These are phyloP conservation scores for Falciphora oryzae DNA, from an alignment of 2,329 filamentous ascomycete genomes.

Conservation along the genomic window DNA sequence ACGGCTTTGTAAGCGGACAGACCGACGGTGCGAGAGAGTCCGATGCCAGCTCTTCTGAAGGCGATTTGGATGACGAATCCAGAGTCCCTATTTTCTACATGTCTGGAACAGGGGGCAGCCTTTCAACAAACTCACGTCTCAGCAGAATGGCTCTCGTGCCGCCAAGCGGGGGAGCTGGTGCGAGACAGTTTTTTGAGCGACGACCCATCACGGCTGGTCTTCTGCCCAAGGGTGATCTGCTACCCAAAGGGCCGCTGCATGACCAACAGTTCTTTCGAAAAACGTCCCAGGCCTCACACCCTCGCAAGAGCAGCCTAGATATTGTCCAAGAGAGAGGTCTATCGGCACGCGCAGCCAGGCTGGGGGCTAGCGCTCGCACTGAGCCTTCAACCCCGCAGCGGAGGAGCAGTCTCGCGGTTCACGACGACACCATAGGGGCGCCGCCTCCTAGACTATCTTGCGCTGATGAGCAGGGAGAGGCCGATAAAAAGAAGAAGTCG, in stretches of 20 bases:
- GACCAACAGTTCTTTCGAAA: neutral
- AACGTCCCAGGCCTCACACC: neutral
- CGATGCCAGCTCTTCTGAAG: neutral
- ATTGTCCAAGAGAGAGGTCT: conserved; percentile 3
- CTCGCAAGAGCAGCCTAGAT: conserved; percentile 2
- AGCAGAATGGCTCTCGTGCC: conserved; percentile 8
- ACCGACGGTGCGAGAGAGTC: neutral
- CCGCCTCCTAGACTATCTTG: neutral
- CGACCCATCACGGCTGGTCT: neutral
- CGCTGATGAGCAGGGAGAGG: neutral
- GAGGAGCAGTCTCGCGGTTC: neutral
- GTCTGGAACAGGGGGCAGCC: neutral
- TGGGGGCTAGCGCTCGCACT: neutral
- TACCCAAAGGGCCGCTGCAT: neutral
- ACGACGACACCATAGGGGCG: neutral
- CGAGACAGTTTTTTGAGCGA: neutral
- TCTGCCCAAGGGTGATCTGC: neutral
- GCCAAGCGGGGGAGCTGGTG: neutral
- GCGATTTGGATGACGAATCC: neutral
- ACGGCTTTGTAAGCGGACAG: neutral
- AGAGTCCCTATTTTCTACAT: neutral
- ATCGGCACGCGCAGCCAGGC: conserved; percentile 4
- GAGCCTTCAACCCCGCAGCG: neutral
- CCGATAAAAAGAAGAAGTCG: conserved; percentile 1
- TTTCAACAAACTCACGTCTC: neutral